Evolutionary conservation across 2,329 filamentous ascomycete genomes (phyloP).

Genomic region (Neurospora sp.): DNA sequence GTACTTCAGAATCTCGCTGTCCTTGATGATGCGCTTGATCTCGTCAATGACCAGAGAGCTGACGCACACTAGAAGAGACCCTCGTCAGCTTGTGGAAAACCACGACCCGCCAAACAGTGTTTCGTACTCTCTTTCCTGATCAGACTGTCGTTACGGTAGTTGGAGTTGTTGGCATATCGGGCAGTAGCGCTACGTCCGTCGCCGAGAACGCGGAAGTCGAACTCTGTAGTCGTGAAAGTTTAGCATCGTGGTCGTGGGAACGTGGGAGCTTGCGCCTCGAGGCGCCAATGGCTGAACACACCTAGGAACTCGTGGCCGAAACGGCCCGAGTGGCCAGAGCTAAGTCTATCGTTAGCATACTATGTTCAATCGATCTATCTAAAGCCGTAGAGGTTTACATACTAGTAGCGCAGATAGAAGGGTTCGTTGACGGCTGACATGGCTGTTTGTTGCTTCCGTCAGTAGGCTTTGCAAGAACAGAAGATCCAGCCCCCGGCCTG

Average conservation of each 20-base stretch:
- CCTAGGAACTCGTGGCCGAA: constrained; percentile 98
- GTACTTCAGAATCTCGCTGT: constrained; percentile 95
- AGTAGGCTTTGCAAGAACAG: constrained; percentile 10
- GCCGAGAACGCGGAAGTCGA: constrained; percentile 86
- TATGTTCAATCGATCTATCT: not conserved
- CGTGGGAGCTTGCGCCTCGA: not conserved
- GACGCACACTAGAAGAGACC: constrained; percentile 68
- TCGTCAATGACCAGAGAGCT: constrained; percentile 84
- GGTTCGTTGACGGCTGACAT: constrained; percentile 67
- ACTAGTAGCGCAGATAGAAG: constrained; percentile 98
- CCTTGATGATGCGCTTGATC: constrained; percentile 94
- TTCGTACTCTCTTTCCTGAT: constrained; percentile 97
- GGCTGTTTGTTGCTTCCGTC: constrained; percentile 44
- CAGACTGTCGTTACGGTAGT: constrained; percentile 96
- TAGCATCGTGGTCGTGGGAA: not conserved
- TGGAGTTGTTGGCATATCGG: constrained; percentile 98
- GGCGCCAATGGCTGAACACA: constrained; percentile 29
- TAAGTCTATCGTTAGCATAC: constrained; percentile 29
- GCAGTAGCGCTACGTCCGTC: constrained; percentile 90
- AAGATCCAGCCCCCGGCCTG: constrained; percentile 9
- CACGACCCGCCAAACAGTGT: too few relatives aligned
- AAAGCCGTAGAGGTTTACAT: constrained; percentile 27
- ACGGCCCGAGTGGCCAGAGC: constrained; percentile 92
- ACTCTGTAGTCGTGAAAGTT: constrained; percentile 49
- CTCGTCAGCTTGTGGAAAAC: not conserved